Conservation (phyloP, 352 stramenopile genomes). For the Phytophthora melonis region DNA sequence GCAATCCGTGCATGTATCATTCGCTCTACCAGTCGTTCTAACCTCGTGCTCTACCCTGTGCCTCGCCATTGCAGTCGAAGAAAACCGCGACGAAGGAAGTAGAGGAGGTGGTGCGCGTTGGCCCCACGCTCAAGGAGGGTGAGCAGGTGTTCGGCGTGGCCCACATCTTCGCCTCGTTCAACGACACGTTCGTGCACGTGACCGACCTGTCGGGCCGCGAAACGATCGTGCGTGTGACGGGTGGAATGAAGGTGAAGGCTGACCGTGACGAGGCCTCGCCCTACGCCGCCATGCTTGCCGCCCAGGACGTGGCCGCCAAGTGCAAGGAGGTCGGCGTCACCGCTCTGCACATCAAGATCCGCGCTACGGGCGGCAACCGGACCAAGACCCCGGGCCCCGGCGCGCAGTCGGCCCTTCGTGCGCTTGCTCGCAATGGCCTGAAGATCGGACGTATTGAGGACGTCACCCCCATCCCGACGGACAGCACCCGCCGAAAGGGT, state of each 20-base stretch:
- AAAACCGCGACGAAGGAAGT: slow-evolving; percentile 91
- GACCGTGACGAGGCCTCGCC: slow-evolving; percentile 99
- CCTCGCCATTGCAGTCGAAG: slow-evolving; percentile 62
- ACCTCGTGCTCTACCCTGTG: slow-evolving; percentile 2
- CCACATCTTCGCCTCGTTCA: slow-evolving; percentile 99
- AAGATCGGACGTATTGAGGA: slow-evolving; percentile 99
- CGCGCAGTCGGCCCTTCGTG: slow-evolving; percentile 98
- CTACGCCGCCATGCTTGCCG: slow-evolving; percentile 99
- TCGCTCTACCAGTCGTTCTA: not conserved
- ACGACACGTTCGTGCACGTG: slow-evolving; percentile 99
- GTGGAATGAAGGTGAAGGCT: slow-evolving; percentile 99
- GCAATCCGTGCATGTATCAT: not conserved
- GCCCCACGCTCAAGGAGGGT: slow-evolving; percentile 95
- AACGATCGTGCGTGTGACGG: slow-evolving; percentile 99
- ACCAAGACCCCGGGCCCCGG: slow-evolving; percentile 98
- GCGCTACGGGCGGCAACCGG: slow-evolving; percentile 99
- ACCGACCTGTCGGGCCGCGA: slow-evolving; percentile 99
- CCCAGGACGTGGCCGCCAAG: slow-evolving; percentile 98
- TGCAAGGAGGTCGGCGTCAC: slow-evolving; percentile 99
- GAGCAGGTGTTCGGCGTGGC: slow-evolving; percentile 99
- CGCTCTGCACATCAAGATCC: slow-evolving; percentile 99
- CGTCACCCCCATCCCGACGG: slow-evolving; percentile 99
- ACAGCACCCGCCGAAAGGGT: slow-evolving; percentile 98
- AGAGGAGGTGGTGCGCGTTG: slow-evolving; percentile 94
- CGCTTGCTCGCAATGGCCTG: slow-evolving; percentile 98